phyloP scores from a whole-genome alignment of 2,329 filamentous ascomycete species.

The Ambrosiella cleistominuta region DNA sequence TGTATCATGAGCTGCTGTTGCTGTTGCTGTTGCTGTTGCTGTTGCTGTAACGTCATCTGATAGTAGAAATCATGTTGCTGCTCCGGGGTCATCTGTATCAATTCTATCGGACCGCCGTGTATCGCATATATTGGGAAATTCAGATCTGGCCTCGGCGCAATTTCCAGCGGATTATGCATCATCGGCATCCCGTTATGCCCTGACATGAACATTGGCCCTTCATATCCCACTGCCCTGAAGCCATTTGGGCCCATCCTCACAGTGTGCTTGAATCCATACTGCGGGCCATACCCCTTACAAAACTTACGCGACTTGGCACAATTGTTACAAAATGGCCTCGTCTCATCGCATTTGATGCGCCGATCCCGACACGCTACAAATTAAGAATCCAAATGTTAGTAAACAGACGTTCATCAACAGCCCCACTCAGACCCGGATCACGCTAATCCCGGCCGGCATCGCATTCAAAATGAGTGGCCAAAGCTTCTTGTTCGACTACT shows the following conservation, averaged over 20 bases:
- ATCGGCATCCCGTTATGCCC: slow-evolving; percentile 19
- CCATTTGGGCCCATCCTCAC: slow-evolving; percentile 32
- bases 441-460: too few species aligned
- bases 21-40: slow-evolving; percentile 3
- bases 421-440: too few species aligned
- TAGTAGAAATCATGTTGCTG: not conserved
- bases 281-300: slow-evolving; percentile 71
- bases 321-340: slow-evolving; percentile 63
- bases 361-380: slow-evolving; percentile 68
- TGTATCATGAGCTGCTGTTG: not conserved
- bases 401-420: not conserved
- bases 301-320: slow-evolving; percentile 72
- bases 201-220: slow-evolving; percentile 12
- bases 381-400: not conserved
- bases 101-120: not conserved
- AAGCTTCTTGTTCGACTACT: not conserved
- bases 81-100: not conserved
- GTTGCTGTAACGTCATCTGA: not conserved
- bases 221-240: not conserved
- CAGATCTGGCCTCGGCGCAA: slow-evolving; percentile 3
- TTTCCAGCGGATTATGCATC: slow-evolving; percentile 22
- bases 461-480: not conserved
- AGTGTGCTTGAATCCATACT: slow-evolving; percentile 63
- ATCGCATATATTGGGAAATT: not conserved
- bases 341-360: slow-evolving; percentile 93